These are phyloP conservation scores for Fistulifera pelliculosa DNA, from an alignment of 108 stramenopile species.

Conservation along the genomic window DNA sequence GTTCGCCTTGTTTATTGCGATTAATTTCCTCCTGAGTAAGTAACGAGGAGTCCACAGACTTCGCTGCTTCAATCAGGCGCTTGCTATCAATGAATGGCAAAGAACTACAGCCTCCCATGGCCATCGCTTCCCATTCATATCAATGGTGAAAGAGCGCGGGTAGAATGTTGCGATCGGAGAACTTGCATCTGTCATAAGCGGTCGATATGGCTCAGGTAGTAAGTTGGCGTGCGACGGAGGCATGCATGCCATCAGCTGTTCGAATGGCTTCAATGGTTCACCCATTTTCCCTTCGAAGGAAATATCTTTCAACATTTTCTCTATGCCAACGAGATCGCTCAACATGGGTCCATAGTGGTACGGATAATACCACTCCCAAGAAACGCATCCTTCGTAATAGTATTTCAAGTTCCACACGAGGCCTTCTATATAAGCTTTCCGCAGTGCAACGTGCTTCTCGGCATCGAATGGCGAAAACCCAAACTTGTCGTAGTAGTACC, in stretches of 20 bases:
- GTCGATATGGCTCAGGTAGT: constrained; percentile 85
- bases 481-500: constrained; percentile 93
- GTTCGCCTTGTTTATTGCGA: constrained; percentile 48
- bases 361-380: constrained; percentile 99
- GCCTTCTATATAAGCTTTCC: constrained; percentile 86
- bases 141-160: constrained; percentile 73
- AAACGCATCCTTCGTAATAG: constrained; percentile 89
- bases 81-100: constrained; percentile 95
- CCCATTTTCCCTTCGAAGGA: constrained; percentile 58
- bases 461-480: constrained; percentile 78
- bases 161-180: constrained; percentile 91
- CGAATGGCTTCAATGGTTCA: constrained; percentile 81
- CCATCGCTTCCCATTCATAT: constrained; percentile 90
- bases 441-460: constrained; percentile 73
- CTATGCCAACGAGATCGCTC: constrained; percentile 83
- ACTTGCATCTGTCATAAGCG: constrained; percentile 76
- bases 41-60: constrained; percentile 27
- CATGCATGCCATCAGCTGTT: constrained; percentile 93
- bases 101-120: constrained; percentile 98
- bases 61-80: constrained; percentile 59
- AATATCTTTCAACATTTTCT: constrained; percentile 53
- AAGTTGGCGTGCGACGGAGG: constrained; percentile 88
- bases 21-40: constrained; percentile 55
- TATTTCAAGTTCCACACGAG: constrained; percentile 96
- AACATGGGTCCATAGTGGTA: constrained; percentile 95